phyloP scores from a whole-genome alignment of 305 asterid genomes.

The Rubia balearica region DNA sequence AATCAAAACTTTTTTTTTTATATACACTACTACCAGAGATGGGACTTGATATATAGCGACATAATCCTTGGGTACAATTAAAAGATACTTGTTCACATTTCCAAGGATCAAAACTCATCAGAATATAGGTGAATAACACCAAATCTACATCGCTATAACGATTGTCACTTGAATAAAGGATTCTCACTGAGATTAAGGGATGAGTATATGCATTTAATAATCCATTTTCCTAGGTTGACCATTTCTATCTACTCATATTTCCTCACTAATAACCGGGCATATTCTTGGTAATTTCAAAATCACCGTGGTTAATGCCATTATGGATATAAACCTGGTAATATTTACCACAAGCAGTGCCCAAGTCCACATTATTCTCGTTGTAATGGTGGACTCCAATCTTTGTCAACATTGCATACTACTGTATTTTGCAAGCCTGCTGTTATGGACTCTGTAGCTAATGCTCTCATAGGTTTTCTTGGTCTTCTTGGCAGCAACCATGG shows the following conservation, averaged over 20 bases:
- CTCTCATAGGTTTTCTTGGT: conserved; percentile 81
- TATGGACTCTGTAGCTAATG: conserved; percentile 24
- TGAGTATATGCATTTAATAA: not conserved
- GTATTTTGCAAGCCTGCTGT: conserved; percentile 60
- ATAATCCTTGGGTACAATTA: too few relatives aligned
- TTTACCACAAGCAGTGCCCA: conserved; percentile 42
- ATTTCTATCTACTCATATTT: not conserved
- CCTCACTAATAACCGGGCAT: conserved; percentile 31
- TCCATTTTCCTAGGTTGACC: not conserved
- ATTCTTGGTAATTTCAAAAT: conserved; percentile 34
- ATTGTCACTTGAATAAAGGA: too few relatives aligned
- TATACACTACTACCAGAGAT: too few relatives aligned
- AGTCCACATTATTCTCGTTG: conserved; percentile 46
- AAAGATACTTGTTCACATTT: too few relatives aligned
- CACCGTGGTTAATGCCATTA: conserved; percentile 36
- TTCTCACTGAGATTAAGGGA: too few relatives aligned
- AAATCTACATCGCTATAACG: too few relatives aligned
- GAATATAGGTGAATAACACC: too few relatives aligned
- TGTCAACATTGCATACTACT: conserved; percentile 68
- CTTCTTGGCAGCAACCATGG: conserved; percentile 52
- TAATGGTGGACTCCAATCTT: conserved; percentile 73
- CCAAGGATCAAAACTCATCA: too few relatives aligned
- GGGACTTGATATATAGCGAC: too few relatives aligned
- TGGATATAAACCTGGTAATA: conserved; percentile 35
- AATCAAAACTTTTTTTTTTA: too few relatives aligned